These are phyloP conservation scores for Bretschneidera sinensis DNA, from an alignment of 345 rosid species.

Conservation along the genomic window DNA sequence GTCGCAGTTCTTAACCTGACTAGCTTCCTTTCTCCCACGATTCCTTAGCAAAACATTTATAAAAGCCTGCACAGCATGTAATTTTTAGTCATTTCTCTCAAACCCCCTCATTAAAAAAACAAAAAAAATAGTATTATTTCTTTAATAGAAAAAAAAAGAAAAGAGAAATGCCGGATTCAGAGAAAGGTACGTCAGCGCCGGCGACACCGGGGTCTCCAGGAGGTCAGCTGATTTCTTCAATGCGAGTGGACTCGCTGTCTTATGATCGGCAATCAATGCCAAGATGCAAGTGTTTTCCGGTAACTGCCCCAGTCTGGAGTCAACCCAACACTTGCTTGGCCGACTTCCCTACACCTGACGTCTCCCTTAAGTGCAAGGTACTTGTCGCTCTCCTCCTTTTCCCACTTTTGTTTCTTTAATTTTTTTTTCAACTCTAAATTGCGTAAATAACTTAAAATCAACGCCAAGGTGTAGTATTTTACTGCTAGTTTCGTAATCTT, in stretches of 20 bases:
- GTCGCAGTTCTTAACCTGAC: slow-evolving; percentile 28
- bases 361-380: slow-evolving; percentile 96
- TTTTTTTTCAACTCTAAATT: too few relatives aligned
- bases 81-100: slow-evolving; percentile 12
- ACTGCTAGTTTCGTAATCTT: too few relatives aligned
- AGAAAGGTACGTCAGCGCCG: slow-evolving; percentile 58
- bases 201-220: slow-evolving; percentile 94
- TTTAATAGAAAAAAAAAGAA: slow-evolving; percentile 1
- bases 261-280: slow-evolving; percentile 86
- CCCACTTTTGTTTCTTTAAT: too few relatives aligned
- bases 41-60: slow-evolving; percentile 49
- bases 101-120: background rate
- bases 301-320: slow-evolving; percentile 62
- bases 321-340: slow-evolving; percentile 70
- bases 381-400: background rate
- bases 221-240: slow-evolving; percentile 66
- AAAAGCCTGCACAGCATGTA: slow-evolving; percentile 64
- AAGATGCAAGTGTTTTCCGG: slow-evolving; percentile 89
- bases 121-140: slow-evolving; percentile 11
- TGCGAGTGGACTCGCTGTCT: slow-evolving; percentile 84
- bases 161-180: slow-evolving; percentile 36
- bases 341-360: slow-evolving; percentile 58
- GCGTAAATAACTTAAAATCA: background rate
- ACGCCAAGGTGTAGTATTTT: too few relatives aligned
- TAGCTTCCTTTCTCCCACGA: slow-evolving; percentile 9